Evolutionary conservation across 75 land plant genomes (phyloP).

Genomic region (Selaginella tamariscina): DNA sequence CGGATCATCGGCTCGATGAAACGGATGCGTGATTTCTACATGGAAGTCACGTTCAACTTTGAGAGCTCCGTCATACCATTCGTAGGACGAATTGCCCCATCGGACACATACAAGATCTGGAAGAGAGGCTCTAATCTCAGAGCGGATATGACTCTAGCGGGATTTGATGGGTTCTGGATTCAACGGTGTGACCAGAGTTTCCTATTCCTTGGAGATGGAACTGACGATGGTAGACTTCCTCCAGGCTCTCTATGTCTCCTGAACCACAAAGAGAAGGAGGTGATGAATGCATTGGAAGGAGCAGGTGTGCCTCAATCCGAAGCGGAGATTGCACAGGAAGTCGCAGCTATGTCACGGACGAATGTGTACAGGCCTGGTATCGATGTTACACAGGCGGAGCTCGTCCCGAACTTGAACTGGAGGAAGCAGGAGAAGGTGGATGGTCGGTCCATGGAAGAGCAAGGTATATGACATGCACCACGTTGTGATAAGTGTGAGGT

Average conservation of each 20-base stretch:
- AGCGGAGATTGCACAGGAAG: conserved; percentile 54
- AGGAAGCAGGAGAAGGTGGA: conserved; percentile 62
- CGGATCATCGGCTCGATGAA: conserved; percentile 46
- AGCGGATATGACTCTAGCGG: conserved; percentile 75
- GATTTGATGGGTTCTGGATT: conserved; percentile 70
- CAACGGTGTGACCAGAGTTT: conserved; percentile 74
- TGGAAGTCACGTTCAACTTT: conserved; percentile 63
- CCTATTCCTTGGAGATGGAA: conserved; percentile 70
- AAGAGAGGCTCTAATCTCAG: conserved; percentile 63
- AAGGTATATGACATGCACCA: conserved; percentile 84
- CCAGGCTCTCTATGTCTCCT: conserved; percentile 60
- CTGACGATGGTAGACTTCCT: conserved; percentile 57
- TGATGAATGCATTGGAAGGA: conserved; percentile 76
- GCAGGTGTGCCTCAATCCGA: conserved; percentile 60
- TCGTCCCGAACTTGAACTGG: conserved; percentile 68
- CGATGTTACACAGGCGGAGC: conserved; percentile 74
- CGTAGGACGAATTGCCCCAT: conserved; percentile 57
- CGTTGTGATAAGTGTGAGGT: conserved; percentile 65
- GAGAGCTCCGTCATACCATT: conserved; percentile 77
- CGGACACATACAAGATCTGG: conserved; percentile 75
- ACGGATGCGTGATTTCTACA: conserved; percentile 75
- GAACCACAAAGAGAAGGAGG: conserved; percentile 65
- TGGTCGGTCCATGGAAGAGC: conserved; percentile 65
- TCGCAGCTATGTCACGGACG: conserved; percentile 64
- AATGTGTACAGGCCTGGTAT: conserved; percentile 77